A percentile compares a stretch with the other conserved stretches of the same genome.
phyloP scores from a whole-genome alignment of 768 basidiomycete species.

The Lentinula boryana region DNA sequence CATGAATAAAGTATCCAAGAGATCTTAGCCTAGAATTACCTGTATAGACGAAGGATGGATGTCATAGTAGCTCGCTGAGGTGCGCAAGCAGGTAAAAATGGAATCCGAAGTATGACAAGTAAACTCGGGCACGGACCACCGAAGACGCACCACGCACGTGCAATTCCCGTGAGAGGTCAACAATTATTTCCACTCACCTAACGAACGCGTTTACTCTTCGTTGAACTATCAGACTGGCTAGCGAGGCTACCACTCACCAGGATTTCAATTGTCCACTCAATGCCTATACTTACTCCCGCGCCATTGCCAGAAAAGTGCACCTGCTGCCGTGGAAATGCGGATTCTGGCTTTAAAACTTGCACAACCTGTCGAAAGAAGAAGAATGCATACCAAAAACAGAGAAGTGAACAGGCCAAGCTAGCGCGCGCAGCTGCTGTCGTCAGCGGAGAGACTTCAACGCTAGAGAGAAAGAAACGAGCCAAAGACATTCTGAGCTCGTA shows the following conservation, averaged over 20 bases:
- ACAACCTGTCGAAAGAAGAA: not conserved
- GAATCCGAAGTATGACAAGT: not conserved
- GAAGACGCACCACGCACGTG: not conserved
- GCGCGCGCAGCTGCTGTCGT: not conserved
- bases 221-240: too few relatives aligned
- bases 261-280: not conserved
- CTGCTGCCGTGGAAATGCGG: not conserved
- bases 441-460: not conserved
- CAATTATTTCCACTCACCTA: not conserved
- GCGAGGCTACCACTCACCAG: not conserved
- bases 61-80: not conserved
- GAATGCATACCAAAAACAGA: not conserved
- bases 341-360: not conserved
- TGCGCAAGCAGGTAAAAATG: not conserved
- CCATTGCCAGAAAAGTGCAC: not conserved
- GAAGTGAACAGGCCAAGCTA: not conserved
- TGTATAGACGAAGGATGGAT: not conserved
- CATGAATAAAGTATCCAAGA: not conserved
- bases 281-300: not conserved
- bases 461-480: not conserved
- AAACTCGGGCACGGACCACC: not conserved
- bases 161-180: not conserved
- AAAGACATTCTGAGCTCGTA: not conserved
- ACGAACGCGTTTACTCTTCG: too few relatives aligned
- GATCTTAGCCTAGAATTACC: not conserved